These are phyloP conservation scores for Trametes cingulata DNA, from an alignment of 768 basidiomycete genomes.

Conservation along the genomic window DNA sequence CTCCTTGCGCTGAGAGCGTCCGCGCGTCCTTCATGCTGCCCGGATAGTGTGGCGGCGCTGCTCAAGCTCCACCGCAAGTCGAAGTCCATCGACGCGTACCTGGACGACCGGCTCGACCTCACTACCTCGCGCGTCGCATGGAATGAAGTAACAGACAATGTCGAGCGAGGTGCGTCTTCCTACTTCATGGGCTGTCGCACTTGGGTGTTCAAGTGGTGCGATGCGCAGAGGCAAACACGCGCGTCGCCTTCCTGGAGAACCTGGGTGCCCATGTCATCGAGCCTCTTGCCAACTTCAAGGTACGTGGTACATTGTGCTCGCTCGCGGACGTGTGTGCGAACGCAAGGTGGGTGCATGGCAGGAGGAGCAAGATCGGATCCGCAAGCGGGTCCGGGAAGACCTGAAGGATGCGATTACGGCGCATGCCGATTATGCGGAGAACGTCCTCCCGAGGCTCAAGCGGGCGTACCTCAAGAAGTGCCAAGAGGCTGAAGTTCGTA, in stretches of 20 bases:
- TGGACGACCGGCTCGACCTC: constrained; percentile 71
- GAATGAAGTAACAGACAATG: constrained; percentile 82
- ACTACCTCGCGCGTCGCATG: constrained; percentile 72
- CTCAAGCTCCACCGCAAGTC: constrained; percentile 70
- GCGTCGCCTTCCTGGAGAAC: constrained; percentile 75
- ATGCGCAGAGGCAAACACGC: constrained; percentile 71
- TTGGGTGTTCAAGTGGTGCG: background rate
- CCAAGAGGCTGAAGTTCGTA: constrained; percentile 78
- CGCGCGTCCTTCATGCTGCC: background rate
- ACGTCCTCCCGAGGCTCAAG: constrained; percentile 78
- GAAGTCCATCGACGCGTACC: constrained; percentile 63
- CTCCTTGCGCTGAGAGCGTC: background rate
- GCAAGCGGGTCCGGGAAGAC: constrained; percentile 90
- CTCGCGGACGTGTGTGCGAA: background rate
- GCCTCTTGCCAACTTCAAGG: constrained; percentile 69
- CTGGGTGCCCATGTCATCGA: constrained; percentile 73
- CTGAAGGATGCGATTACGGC: constrained; percentile 74
- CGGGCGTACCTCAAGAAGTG: constrained; percentile 80
- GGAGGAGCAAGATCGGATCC: constrained; percentile 92
- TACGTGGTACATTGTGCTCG: constrained; percentile 25
- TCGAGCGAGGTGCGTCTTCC: constrained; percentile 66
- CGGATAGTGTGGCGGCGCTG: constrained; percentile 68
- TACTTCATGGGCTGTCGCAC: background rate
- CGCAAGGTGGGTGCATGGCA: constrained; percentile 30
- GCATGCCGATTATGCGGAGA: constrained; percentile 82